Percentiles rank a stretch among this genome's conserved stretches.
These are phyloP conservation scores for Salix dunnii DNA, from an alignment of 345 rosid species.

Conservation along the genomic window DNA sequence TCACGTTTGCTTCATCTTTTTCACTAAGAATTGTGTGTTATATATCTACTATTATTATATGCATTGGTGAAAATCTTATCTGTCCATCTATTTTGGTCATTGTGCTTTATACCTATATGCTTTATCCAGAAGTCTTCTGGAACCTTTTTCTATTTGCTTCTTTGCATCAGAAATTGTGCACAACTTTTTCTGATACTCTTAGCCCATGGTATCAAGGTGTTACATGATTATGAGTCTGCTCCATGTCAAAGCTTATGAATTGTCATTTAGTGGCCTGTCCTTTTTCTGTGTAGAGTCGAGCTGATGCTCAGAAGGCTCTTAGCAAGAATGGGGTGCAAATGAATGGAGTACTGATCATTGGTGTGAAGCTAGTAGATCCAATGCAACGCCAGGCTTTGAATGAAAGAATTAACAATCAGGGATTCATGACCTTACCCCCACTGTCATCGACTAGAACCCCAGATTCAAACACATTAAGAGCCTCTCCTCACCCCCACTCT, in stretches of 20 bases:
- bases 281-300: conserved; percentile 53
- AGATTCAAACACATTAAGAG: conserved; percentile 34
- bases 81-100: background rate
- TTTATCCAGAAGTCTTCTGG: background rate
- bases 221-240: background rate
- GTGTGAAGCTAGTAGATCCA: conserved; percentile 90
- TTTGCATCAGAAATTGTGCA: background rate
- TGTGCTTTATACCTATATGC: background rate
- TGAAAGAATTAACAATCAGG: conserved; percentile 69
- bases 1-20: no score
- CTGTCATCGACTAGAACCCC: conserved; percentile 43
- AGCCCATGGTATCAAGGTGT: background rate
- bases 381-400: conserved; percentile 68
- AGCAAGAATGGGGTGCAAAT: conserved; percentile 85
- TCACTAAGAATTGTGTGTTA: no score
- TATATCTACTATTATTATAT: background rate
- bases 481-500: conserved; percentile 51
- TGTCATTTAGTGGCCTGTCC: background rate
- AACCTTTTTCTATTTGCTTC: background rate
- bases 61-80: background rate
- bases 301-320: conserved; percentile 90
- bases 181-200: conserved; percentile 5
- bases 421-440: conserved; percentile 76
- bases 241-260: conserved; percentile 2
- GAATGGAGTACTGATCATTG: conserved; percentile 71